Evolutionary conservation across 2,329 filamentous ascomycete species (phyloP).

Genomic region (Grosmannia clavigera): DNA sequence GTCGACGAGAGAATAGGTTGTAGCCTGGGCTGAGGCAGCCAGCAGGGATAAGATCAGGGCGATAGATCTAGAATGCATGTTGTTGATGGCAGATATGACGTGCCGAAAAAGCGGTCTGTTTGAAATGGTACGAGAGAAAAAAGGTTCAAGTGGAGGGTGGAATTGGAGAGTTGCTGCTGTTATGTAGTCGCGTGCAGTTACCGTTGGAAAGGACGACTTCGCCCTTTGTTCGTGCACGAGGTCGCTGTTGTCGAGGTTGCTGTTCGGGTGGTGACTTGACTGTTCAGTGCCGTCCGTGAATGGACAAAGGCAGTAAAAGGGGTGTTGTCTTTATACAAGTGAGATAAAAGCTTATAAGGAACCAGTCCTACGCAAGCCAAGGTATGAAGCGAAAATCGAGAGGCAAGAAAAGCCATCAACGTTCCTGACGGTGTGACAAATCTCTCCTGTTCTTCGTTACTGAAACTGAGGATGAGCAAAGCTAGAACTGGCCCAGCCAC

Average conservation of each 20-base stretch:
- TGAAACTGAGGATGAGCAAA: not conserved
- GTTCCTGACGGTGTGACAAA: not conserved
- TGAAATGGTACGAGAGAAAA: not conserved
- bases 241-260: not conserved
- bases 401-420: not conserved
- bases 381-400: not conserved
- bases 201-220: not conserved
- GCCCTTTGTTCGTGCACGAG: not conserved
- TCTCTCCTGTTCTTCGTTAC: not conserved
- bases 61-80: slow-evolving; percentile 3
- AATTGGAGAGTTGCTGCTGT: not conserved
- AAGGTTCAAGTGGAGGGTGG: not conserved
- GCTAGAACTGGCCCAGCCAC: not conserved
- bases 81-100: not conserved
- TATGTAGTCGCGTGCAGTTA: not conserved
- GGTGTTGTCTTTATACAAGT: not conserved
- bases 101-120: not conserved
- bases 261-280: not conserved
- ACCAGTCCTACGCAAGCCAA: not conserved
- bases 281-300: not conserved
- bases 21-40: slow-evolving; percentile 14
- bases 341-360: not conserved
- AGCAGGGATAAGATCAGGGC: slow-evolving; percentile 4
- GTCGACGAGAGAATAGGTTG: slow-evolving; percentile 34
- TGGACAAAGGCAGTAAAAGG: not conserved